Conservation (phyloP, 176 grass and related monocot genomes). For the Ensete glaucum region DNA sequence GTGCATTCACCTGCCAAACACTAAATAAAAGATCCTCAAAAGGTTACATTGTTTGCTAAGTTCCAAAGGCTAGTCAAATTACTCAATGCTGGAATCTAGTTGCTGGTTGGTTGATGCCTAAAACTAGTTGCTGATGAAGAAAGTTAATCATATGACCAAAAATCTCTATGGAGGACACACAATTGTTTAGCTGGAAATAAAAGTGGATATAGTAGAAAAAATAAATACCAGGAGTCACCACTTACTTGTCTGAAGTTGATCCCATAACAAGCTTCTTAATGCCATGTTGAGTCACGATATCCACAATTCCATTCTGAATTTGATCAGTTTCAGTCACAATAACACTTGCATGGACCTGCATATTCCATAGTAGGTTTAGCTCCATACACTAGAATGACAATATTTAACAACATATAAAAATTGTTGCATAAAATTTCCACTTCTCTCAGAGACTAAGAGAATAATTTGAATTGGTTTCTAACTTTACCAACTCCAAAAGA, state of each 20-base stretch:
- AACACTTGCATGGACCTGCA: slow-evolving; percentile 54
- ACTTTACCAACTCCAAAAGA: too few relatives aligned
- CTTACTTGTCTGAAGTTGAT: slow-evolving; percentile 61
- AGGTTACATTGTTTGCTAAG: background rate
- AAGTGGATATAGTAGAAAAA: background rate
- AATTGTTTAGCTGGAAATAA: background rate
- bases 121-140: background rate
- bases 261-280: slow-evolving; percentile 71
- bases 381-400: background rate
- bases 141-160: background rate
- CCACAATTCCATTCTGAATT: slow-evolving; percentile 60
- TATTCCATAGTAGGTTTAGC: background rate
- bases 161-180: background rate
- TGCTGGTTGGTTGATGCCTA: background rate
- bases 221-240: background rate
- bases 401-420: background rate
- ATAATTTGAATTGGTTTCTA: too few relatives aligned
- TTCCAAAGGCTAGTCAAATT: background rate
- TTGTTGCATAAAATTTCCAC: background rate
- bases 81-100: background rate
- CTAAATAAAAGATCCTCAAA: background rate
- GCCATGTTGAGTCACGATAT: slow-evolving; percentile 46
- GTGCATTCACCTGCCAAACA: background rate
- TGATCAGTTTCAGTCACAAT: slow-evolving; percentile 54
- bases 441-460: background rate